phyloP scores from a whole-genome alignment of 805 yeast genomes.

The Nakazawaea ishiwadae region DNA sequence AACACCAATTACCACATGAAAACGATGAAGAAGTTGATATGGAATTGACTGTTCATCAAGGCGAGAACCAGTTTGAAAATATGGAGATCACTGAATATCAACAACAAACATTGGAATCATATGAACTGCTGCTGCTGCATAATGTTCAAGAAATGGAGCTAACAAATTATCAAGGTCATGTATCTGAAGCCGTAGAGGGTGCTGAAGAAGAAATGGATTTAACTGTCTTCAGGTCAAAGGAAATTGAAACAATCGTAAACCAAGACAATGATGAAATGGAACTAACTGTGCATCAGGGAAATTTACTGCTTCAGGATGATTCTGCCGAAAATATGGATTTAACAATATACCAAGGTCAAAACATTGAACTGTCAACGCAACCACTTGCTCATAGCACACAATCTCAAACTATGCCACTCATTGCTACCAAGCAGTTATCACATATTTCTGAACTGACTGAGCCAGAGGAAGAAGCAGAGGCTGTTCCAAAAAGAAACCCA shows the following conservation, averaged over 20 bases:
- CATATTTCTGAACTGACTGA: background rate
- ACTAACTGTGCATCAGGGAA: slow-evolving; percentile 2
- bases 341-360: background rate
- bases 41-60: too few relatives aligned
- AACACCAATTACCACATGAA: too few relatives aligned
- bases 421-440: too few relatives aligned
- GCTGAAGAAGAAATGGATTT: slow-evolving; percentile 15
- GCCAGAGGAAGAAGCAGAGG: background rate
- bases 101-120: too few relatives aligned
- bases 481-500: slow-evolving; percentile 5
- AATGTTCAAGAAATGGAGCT: too few relatives aligned
- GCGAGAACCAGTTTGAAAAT: slow-evolving; percentile 6
- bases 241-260: background rate
- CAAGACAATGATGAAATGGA: slow-evolving; percentile 5
- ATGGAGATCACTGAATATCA: too few relatives aligned
- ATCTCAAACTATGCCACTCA: too few relatives aligned
- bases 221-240: slow-evolving; percentile 12
- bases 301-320: slow-evolving; percentile 4
- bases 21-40: slow-evolving; percentile 3
- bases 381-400: too few relatives aligned
- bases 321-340: slow-evolving; percentile 4
- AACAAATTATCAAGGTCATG: too few relatives aligned
- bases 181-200: too few relatives aligned
- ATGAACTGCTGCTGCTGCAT: too few relatives aligned
- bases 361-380: background rate